These are phyloP conservation scores for Naganishia sp. DNA, from an alignment of 1,284 basidiomycete genomes.

Conservation along the genomic window DNA sequence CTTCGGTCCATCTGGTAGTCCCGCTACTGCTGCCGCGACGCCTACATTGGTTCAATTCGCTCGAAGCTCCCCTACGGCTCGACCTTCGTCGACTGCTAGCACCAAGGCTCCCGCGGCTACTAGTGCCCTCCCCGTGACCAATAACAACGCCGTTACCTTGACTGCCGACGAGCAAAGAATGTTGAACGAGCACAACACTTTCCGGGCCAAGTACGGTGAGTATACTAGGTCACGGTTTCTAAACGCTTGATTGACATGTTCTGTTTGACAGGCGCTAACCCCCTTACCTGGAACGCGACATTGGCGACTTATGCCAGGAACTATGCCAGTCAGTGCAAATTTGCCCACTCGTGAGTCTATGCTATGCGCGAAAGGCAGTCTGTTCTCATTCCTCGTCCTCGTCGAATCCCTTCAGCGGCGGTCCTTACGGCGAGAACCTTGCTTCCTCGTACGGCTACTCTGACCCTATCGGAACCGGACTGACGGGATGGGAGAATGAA, in stretches of 20 bases:
- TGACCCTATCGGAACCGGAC: constrained; percentile 37
- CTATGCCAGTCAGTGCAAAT: constrained; percentile 21
- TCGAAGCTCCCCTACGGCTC: constrained; percentile 11
- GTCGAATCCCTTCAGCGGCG: constrained; percentile 5
- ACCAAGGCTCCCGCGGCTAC: not conserved
- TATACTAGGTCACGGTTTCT: not conserved
- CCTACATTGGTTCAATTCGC: constrained; percentile 19
- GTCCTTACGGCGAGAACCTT: constrained; percentile 35
- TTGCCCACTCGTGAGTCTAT: constrained; percentile 25
- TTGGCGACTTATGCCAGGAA: constrained; percentile 19
- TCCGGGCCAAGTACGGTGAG: constrained; percentile 30
- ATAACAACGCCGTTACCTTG: constrained; percentile 17
- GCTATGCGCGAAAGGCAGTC: not conserved
- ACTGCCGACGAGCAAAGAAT: constrained; percentile 18
- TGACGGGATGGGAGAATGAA: constrained; percentile 47
- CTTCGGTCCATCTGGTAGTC: constrained; percentile 17
- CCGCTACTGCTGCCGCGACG: not conserved
- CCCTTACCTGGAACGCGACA: constrained; percentile 24
- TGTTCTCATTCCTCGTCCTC: not conserved
- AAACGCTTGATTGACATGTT: not conserved
- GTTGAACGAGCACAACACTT: constrained; percentile 26
- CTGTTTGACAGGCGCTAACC: constrained; percentile 15
- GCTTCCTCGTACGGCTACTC: constrained; percentile 41
- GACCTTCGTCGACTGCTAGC: not conserved
- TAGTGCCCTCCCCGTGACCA: not conserved